phyloP scores from a whole-genome alignment of 768 basidiomycete genomes.

The Termitomyces sp. region DNA sequence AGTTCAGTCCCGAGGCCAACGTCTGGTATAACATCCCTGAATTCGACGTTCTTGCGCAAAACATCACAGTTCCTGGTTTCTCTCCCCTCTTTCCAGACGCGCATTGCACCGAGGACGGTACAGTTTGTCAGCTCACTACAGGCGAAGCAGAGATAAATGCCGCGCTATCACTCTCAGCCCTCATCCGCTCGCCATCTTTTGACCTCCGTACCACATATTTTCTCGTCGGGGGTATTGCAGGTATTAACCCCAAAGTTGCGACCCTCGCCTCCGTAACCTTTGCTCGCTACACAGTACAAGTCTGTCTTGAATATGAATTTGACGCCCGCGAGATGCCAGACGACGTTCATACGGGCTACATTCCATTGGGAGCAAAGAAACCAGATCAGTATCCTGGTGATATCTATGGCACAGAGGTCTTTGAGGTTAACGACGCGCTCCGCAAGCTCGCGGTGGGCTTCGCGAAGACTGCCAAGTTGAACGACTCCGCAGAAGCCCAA shows the following conservation, averaged over 20 bases:
- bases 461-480: not conserved
- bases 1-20: too few species aligned
- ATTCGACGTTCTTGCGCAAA: too few species aligned
- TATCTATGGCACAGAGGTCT: slow-evolving; percentile 10
- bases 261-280: slow-evolving; percentile 6
- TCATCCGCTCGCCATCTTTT: too few species aligned
- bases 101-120: too few species aligned
- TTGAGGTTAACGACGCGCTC: slow-evolving; percentile 6
- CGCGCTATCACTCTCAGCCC: too few species aligned
- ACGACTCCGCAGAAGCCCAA: not conserved
- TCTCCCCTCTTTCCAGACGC: too few species aligned
- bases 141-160: too few species aligned
- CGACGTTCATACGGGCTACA: slow-evolving; percentile 3
- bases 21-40: too few species aligned
- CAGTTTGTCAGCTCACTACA: too few species aligned
- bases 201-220: too few species aligned
- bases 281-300: slow-evolving; percentile 5
- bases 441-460: not conserved
- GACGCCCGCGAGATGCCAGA: slow-evolving; percentile 7
- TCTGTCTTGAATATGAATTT: slow-evolving; percentile 7
- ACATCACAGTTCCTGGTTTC: too few species aligned
- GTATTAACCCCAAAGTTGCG: not conserved
- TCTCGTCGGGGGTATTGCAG: too few species aligned
- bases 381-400: slow-evolving; percentile 1
- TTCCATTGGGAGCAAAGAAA: slow-evolving; percentile 2